Conservation (phyloP, 1,139 yeast genomes). For the Zhuliangozyma parablackwelliae region DNA sequence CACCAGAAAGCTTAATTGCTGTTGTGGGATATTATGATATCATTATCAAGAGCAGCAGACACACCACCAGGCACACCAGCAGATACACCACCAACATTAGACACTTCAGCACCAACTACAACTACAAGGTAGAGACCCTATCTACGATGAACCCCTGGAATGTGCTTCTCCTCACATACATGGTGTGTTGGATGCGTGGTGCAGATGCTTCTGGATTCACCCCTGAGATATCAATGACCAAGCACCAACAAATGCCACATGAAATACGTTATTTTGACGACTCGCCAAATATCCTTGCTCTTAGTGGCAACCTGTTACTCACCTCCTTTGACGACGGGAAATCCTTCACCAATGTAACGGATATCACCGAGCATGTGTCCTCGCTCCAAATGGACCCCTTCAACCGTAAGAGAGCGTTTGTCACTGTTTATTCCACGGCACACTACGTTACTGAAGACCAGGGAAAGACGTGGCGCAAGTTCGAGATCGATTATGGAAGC, state of each 20-base stretch:
- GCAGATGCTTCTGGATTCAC: slow-evolving; percentile 11
- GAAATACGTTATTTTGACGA: slow-evolving; percentile 50
- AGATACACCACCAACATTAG: too few species aligned
- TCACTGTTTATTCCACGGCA: slow-evolving; percentile 29
- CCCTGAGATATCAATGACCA: slow-evolving; percentile 16
- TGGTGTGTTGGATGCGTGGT: too few species aligned
- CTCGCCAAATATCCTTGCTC: slow-evolving; percentile 43
- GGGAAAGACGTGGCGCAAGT: slow-evolving; percentile 55
- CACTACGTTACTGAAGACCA: slow-evolving; percentile 54
- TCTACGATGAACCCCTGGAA: too few species aligned
- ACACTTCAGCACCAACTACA: too few species aligned
- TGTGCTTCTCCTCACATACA: too few species aligned
- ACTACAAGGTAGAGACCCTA: too few species aligned
- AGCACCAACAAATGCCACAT: slow-evolving; percentile 12
- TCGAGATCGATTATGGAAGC: slow-evolving; percentile 22
- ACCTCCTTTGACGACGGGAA: slow-evolving; percentile 58
- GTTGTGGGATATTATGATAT: too few species aligned
- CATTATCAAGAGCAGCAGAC: too few species aligned
- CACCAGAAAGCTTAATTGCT: too few species aligned
- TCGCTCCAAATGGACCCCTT: slow-evolving; percentile 42
- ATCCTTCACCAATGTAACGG: slow-evolving; percentile 41
- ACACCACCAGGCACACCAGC: too few species aligned
- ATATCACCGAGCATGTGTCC: slow-evolving; percentile 22
- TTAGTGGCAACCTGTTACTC: slow-evolving; percentile 26
- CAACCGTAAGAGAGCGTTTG: slow-evolving; percentile 49